Base-by-base conservation (phyloP, 108 stramenopile species). In the Conticribra weissflogii region DNA sequence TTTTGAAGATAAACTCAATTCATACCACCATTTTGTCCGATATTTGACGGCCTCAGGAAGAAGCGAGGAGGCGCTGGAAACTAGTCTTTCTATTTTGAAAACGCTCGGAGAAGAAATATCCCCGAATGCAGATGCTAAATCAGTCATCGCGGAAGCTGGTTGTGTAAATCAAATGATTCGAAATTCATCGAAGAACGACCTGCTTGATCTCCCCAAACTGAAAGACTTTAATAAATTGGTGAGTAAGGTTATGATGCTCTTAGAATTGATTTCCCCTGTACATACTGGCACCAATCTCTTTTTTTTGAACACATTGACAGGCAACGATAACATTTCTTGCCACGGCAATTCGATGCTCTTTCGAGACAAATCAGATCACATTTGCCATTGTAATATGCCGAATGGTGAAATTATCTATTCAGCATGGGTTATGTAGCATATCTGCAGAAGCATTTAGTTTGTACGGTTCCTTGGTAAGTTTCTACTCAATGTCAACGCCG, bases 381-480 rank as follows among this genome's bases (percentile, higher is more conserved):
- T n/a, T n/a, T n/a, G n/a, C 74, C 18, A 17, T 74, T 29, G 21
- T 75, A 15, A 27, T 68, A 1, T 64, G 48, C 31, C 67, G 68
- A 34, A 70, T 81, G 74, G 53, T 81, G 2, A 31, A 32, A 2
- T 27, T 81, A 9, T 70, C 79, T 0, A 18, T 81, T 3, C 23
- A 50, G 29, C 30, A 28, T 32, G 57, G 64, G 5, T 8, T 75
- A 0, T 60, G 48, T 33, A 28, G 33, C 14, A 27, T 59, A 3
- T 58, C 68, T 25, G 0, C 64, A 27, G 47, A 50, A 33, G 68
- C 33, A n/a, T 71, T 71, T 28, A 63, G 50, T 9, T 36, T 64
- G 4, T 78, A 68, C 68, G 76, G 68, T 12, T 22, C 54, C 46
- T 66, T 66, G 76, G 22, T 77, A 2, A n/a, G n/a, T n/a, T n/a